Evolutionary conservation across 495 filamentous ascomycete species (phyloP), one percentile per base, ranked within the genome.

Genomic region (Tuber microsphaerosporum): DNA sequence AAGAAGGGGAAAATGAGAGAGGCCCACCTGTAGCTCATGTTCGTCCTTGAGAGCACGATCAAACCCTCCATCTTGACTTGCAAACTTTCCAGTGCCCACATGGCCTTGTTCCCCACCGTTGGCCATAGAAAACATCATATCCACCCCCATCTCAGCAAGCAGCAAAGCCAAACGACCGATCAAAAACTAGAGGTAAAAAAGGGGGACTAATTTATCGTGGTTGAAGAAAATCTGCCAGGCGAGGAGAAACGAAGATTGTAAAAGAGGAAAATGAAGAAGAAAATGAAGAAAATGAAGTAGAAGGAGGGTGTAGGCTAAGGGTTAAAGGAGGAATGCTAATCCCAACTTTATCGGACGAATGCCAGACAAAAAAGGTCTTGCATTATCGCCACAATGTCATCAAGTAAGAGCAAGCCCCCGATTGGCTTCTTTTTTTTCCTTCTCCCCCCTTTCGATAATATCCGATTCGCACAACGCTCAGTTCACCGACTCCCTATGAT

Each of bases 1-100:
- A 26, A 14, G 56, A 17, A 45, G 70, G 42, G 17, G 19, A 71
- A 34, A 26, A 43, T 41, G 20, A 26, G 22, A 41, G 45, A 41
- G n/a, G 19, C 19, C 46, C 76, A 81, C 80, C 71, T 81, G 79
- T 12, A 81, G 74, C 72, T 81, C 80, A 20, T 78, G 79, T 26
- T 79, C 73, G 34, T 74, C 74, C 80, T 75, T 76, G 39, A 71
- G 41, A 34, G 80, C 73, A 74, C 65, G 74, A 48, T 81, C 78
- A 31, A 76, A 72, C 37, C 70, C 73, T 48, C 73, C 51, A 43
- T 75, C 76, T 12, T 72, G 69, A 61, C 51, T 44, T 37, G 70
- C 71, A 68, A 70, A 71, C 65, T 61, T 74, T 46, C 70, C 51
- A 79, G 45, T 69, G 45, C 72, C 44, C 70, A 71, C 61, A 79